Evolutionary conservation across 768 basidiomycete genomes (phyloP), one percentile per base, ranked within the genome.

Genomic region (Tylopilus sp.): DNA sequence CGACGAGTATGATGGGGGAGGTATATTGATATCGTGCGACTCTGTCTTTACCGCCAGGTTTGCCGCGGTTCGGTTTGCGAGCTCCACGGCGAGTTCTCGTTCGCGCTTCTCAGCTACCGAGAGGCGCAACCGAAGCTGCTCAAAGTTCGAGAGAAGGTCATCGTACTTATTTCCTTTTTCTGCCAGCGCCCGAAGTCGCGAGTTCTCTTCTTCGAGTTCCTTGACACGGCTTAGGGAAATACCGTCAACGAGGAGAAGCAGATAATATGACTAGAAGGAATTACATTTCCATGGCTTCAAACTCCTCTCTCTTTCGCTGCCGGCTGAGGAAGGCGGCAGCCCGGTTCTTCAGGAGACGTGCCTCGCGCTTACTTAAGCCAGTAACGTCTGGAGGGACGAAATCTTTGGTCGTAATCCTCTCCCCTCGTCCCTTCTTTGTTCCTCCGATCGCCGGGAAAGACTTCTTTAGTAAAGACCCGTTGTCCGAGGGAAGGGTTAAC

Each of bases 221-320:
- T 83, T 81, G 63, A 93, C 89, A 52, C 86, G 91, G 63, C 91
- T 93, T 72, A 54, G 38, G 48, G 45, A 41, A 51, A 57, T 63
- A 40, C 45, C 29, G 56, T 62, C 48, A 71, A 41, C 49, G 33
- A 50, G 61, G 31, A 31, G 48, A 55, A 55, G 44, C 17, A 13
- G 37, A 21, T 14, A 48, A 28, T 40, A 52, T n/a, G 33, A 29
- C 16, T 63, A 9, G 43, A 50, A 53, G 63, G 51, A 84, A 87
- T 74, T 74, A 92, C 89, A 87, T 72, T 77, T 93, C 92, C 89
- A 94, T 92, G 63, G 68, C 76, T 72, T 94, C 92, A 64, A 92
- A 94, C 74, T 93, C 91, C 73, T 94, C 92, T 51, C 92, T 83
- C 72, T 94, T 94, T 63, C 92, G 80, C 71, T 94, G 92, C 68